A percentile compares a stretch with the other conserved stretches of the same genome.
These are phyloP conservation scores for Funneliformis geosporum DNA, from an alignment of 192 early-diverging fungal species.

Conservation along the genomic window DNA sequence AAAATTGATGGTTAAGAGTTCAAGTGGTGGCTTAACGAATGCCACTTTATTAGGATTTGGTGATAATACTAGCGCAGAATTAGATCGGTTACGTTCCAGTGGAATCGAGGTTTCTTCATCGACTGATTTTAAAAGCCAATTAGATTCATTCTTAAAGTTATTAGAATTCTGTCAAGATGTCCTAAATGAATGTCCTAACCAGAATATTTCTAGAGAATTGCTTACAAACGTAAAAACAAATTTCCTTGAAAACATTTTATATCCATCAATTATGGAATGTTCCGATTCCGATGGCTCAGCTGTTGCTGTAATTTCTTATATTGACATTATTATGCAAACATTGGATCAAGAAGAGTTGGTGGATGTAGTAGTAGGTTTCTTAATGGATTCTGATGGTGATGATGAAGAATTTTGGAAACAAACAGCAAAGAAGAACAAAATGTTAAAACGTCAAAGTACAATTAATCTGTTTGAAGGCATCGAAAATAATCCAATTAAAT, in stretches of 20 bases:
- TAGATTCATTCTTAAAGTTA: conserved; percentile 68
- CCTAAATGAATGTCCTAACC: conserved; percentile 68
- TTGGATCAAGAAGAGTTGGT: conserved; percentile 76
- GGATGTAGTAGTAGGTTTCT: conserved; percentile 71
- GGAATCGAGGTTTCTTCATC: conserved; percentile 60
- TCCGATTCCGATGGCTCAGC: conserved; percentile 92
- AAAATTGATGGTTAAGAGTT: conserved; percentile 61
- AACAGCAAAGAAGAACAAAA: conserved; percentile 17
- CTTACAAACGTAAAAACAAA: conserved; percentile 69
- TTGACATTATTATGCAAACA: conserved; percentile 78
- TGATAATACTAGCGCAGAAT: conserved; percentile 35
- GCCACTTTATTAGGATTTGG: conserved; percentile 40
- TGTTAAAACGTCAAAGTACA: conserved; percentile 35
- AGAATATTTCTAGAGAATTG: conserved; percentile 59
- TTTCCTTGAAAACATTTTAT: conserved; percentile 85
- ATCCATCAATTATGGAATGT: conserved; percentile 80
- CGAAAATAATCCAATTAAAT: conserved; percentile 42
- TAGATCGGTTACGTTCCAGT: conserved; percentile 36
- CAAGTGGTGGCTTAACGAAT: conserved; percentile 45
- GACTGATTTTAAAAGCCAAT: conserved; percentile 61
- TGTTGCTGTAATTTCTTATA: conserved; percentile 85
- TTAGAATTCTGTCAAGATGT: conserved; percentile 76
- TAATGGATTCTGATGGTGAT: conserved; percentile 69
- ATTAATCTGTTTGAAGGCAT: conserved; percentile 49
- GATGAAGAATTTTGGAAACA: conserved; percentile 37